Base-by-base conservation (phyloP, 768 basidiomycete genomes). In the Phylloporus rhodoxanthus region DNA sequence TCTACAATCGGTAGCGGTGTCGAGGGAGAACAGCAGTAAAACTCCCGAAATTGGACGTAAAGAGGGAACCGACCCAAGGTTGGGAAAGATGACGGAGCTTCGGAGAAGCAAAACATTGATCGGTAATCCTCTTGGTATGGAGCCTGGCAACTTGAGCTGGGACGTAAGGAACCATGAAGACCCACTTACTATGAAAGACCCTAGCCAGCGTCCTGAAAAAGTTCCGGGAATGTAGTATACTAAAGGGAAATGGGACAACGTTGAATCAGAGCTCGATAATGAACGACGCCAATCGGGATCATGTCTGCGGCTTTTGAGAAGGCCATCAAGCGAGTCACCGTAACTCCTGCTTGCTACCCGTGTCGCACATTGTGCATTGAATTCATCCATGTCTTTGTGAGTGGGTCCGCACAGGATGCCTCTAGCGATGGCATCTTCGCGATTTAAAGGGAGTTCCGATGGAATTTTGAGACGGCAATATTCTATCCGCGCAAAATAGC, bases 121-220 rank as follows among this genome's bases (percentile, higher is more conserved):
- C 56, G 54, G 51, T 76, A 78, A 25, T 63, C 62, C n/a, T 70
- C 65, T 17, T 65, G 49, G 56, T 52, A 71, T 5, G 74, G 72
- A 11, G 68, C 64, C 78, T 78, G 29, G n/a, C 46, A 36, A 39
- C 46, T 23, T 50, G 44, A 52, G 47, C 21, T 32, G 15, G 25
- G 20, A 51, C 36, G 42, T 15, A 26, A 40, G 43, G 9, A 9
- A 33, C 51, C 20, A 25, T 47, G 39, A 44, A 10, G 19, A 29
- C 8, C 25, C 19, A 53, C 73, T 47, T 53, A 80, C 79, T 11
- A 78, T 70, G 34, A 66, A 71, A 8, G 77, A 74, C 2, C 78
- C 78, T 46, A 72, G 69, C 77, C 77, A 81, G 32, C 60, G 64
- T 17, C 79, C 80, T 3, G 71, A 70, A 23, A 80, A 64, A 1